Evolutionary conservation across 441 rosid species (phyloP).

Genomic region (Raphanus hybrid): DNA sequence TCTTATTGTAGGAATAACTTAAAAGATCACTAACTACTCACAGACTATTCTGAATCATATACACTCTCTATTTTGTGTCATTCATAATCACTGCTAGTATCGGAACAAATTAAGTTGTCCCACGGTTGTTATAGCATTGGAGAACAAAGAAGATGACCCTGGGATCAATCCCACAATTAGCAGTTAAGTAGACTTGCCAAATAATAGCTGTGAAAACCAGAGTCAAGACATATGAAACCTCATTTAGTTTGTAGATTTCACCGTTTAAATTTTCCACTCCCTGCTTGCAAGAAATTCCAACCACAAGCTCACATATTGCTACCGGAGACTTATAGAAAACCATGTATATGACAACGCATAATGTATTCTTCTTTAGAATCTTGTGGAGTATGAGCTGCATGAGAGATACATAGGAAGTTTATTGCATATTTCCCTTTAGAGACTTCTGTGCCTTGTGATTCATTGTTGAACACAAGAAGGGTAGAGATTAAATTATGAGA

Average conservation of each 20-base stretch:
- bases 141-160: not conserved
- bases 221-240: not conserved
- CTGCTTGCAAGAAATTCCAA: not conserved
- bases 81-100: not conserved
- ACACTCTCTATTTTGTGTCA: not conserved
- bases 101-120: not conserved
- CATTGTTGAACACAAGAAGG: not conserved
- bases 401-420: not conserved
- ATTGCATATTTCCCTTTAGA: not conserved
- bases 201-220: not conserved
- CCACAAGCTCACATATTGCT: not conserved
- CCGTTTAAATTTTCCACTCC: not conserved
- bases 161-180: not conserved
- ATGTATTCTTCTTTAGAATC: not conserved
- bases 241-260: not conserved
- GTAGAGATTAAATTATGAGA: not conserved
- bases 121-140: not conserved
- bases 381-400: not conserved
- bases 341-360: not conserved
- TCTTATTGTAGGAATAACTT: not conserved
- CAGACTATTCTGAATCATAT: not conserved
- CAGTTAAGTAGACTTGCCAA: not conserved
- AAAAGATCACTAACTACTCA: not conserved
- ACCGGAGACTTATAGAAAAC: not conserved
- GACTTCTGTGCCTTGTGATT: not conserved